These are phyloP conservation scores for Rhizoclosmatium sp. DNA, from an alignment of 192 early-diverging fungal genomes.

Conservation along the genomic window DNA sequence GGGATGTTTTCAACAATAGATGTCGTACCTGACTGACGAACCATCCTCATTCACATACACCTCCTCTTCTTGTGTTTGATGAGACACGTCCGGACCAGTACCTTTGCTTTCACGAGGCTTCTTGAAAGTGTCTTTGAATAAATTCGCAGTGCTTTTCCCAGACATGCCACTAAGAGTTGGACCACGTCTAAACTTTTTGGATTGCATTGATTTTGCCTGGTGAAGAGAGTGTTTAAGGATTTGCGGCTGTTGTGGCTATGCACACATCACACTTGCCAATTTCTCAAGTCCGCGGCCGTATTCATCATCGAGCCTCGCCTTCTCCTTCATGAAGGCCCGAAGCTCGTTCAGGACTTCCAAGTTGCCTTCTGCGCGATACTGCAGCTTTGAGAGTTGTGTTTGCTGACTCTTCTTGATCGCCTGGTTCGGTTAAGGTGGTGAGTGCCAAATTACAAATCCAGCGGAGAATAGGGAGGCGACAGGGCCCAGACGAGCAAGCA, in stretches of 20 bases:
- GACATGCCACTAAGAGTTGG: not conserved
- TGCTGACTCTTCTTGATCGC: conserved; percentile 32
- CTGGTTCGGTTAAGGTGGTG: not conserved
- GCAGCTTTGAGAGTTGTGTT: conserved; percentile 34
- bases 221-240: not conserved
- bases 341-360: conserved; percentile 20
- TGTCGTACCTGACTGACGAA: not conserved
- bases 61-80: not conserved
- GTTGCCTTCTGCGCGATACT: conserved; percentile 18
- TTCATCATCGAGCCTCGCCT: conserved; percentile 32
- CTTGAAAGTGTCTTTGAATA: not conserved
- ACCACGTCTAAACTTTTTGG: conserved; percentile 25
- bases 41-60: conserved; percentile 15
- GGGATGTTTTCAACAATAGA: not conserved
- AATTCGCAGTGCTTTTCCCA: not conserved
- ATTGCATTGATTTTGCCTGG: not conserved
- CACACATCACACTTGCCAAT: not conserved
- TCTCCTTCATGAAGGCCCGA: conserved; percentile 36
- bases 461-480: not conserved
- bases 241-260: too few relatives aligned
- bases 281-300: conserved; percentile 32
- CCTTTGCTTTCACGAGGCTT: not conserved
- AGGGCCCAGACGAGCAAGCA: too few relatives aligned
- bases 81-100: not conserved
- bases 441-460: too few relatives aligned